Base-by-base conservation (phyloP, 306 rosid genomes). In the Quercus robur region DNA sequence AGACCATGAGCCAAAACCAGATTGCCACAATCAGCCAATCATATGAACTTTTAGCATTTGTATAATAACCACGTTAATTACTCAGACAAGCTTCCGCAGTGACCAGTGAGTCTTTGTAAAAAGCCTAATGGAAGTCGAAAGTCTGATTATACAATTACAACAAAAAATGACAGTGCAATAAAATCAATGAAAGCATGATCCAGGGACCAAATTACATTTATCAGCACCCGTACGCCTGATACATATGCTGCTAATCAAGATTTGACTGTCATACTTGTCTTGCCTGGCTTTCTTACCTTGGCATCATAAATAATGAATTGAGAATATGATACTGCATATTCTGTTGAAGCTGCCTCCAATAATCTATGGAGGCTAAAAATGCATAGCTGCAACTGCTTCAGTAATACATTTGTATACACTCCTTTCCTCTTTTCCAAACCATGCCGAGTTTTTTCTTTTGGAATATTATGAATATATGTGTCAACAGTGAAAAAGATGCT, bases 401-500 rank as follows among this genome's bases (percentile, higher is more conserved):
- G 66, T 56, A 73, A 44, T 26, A 56, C 19, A 46, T 10, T 41
- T 19, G 21, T 64, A 63, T 63, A 63, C 70, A 14, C 70, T 26
- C 6, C 6, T 75, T 49, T 67, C 72, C 57, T 57, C 81, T 80
- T 78, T 78, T 80, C 49, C 56, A 61, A 75, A 55, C 70, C 26
- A 33, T 70, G 30, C 23, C 59, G 30, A 61, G 20, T 28, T 66
- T 80, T 41, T 41, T 70, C 15, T 75, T 81, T 75, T 81, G 44
- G 41, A 49, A 66, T 38, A 68, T 67, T 62, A 73, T 79, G 59
- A 77, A 49, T 69, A 59, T 57, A 78, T 63, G 81, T 81, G 77
- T 77, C 86, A 78, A 90, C 88, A 71, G 81, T 49, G 68, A 8
- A 75, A 64, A 57, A 35, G 77, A 83, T 77, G 85, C 82, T 71